Evolutionary conservation across 2,329 filamentous ascomycete species (phyloP), one percentile per base, ranked within the genome.

Genomic region (Nemania sp.): DNA sequence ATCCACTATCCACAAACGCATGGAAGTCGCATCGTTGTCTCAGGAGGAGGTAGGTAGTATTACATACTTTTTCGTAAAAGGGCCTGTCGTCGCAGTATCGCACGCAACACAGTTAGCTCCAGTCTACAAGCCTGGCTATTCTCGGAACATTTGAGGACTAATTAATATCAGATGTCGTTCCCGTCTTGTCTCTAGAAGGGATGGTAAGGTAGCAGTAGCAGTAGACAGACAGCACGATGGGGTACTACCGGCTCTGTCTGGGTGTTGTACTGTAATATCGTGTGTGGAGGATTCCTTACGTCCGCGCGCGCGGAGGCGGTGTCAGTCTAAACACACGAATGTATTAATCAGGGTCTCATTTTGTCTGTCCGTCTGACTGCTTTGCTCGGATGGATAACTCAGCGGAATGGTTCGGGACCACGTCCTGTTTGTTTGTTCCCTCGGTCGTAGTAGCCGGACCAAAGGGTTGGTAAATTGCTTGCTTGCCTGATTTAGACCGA

Each of bases 261-360:
- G n/a, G n/a, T n/a, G n/a, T n/a, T n/a, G 34, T 22, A 6, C 15
- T 6, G 15, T 40, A n/a, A n/a, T n/a, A n/a, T n/a, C n/a, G n/a
- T 24, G 23, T 24, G 12, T 31, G 43, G 52, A 57, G 52, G 55
- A 55, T 57, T 37, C 42, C 14, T 20, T 34, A 20, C 54, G 49
- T 37, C 43, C 41, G 14, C 37, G 9, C 24, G 23, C 23, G 45
- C 24, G 28, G 46, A 54, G 42, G 47, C 51, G 54, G 44, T 51
- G 51, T 49, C 39, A 28, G 30, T 43, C 46, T 50, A 39, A 24
- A 42, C 34, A 36, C 30, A n/a, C n/a, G n/a, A n/a, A n/a, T n/a
- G n/a, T n/a, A n/a, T n/a, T n/a, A n/a, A n/a, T n/a, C 8, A 48
- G 42, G 34, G 22, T 52, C 34, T 37, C 31, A 8, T 22, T 9